Evolutionary conservation across 495 filamentous ascomycete species (phyloP).

Genomic region (Aspergillus kassunensis): DNA sequence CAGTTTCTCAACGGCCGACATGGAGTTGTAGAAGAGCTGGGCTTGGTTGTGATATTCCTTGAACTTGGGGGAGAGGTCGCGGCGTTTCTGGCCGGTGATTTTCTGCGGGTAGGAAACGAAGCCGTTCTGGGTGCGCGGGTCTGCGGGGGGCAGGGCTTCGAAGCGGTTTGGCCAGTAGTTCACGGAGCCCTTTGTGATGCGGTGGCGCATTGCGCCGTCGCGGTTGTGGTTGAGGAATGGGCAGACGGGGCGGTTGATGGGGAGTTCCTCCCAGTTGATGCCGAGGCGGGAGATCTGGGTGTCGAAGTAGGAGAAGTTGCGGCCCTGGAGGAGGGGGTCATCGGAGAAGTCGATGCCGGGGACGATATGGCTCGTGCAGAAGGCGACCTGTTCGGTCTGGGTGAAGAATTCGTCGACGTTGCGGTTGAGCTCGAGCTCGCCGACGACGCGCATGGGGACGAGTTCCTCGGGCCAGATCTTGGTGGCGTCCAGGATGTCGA

Average conservation of each 20-base stretch:
- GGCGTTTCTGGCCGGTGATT: slow-evolving; percentile 63
- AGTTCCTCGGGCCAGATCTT: slow-evolving; percentile 88
- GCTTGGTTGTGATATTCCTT: slow-evolving; percentile 66
- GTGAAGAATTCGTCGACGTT: slow-evolving; percentile 85
- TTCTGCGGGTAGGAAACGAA: slow-evolving; percentile 67
- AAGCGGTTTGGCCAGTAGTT: slow-evolving; percentile 92
- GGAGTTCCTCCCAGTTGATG: slow-evolving; percentile 80
- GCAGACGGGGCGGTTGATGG: slow-evolving; percentile 75
- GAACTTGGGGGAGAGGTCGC: slow-evolving; percentile 73
- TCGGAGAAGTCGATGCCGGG: slow-evolving; percentile 85
- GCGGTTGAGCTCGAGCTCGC: slow-evolving; percentile 75
- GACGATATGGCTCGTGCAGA: slow-evolving; percentile 81
- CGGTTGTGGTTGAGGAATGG: slow-evolving; percentile 52
- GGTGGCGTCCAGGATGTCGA: slow-evolving; percentile 88
- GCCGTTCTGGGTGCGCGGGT: slow-evolving; percentile 48
- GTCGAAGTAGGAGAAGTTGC: slow-evolving; percentile 86
- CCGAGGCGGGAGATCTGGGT: slow-evolving; percentile 82
- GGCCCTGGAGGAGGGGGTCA: slow-evolving; percentile 76
- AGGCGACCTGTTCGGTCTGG: slow-evolving; percentile 76
- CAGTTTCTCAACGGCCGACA: slow-evolving; percentile 63
- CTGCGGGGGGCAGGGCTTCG: slow-evolving; percentile 53
- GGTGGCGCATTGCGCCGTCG: slow-evolving; percentile 37
- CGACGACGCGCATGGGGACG: slow-evolving; percentile 75
- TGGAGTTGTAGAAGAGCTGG: slow-evolving; percentile 74
- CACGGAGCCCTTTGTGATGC: slow-evolving; percentile 63